Evolutionary conservation across 108 stramenopile species (phyloP).

Genomic region (Fistulifera pelliculosa): DNA sequence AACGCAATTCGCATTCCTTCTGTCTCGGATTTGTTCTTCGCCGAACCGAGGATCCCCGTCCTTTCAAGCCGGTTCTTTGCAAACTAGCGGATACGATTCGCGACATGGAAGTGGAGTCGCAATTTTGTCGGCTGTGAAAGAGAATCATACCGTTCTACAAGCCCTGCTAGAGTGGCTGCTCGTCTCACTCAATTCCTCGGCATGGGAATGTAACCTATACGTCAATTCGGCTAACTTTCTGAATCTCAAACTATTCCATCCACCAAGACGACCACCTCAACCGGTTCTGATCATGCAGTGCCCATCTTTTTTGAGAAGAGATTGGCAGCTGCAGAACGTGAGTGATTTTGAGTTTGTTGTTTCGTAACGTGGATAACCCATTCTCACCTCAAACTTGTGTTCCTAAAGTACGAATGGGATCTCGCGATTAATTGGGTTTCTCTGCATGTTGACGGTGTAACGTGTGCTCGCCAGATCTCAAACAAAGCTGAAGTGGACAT

Average conservation of each 20-base stretch:
- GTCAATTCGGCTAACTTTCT: constrained; percentile 60
- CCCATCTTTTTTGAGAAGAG: constrained; percentile 65
- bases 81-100: constrained; percentile 60
- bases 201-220: constrained; percentile 58
- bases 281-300: constrained; percentile 67
- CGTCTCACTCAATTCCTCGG: constrained; percentile 56
- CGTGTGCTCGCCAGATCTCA: constrained; percentile 68
- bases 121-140: constrained; percentile 36
- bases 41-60: constrained; percentile 54
- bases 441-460: constrained; percentile 83
- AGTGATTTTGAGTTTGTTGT: not conserved
- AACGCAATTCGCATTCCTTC: constrained; percentile 72
- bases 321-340: constrained; percentile 47
- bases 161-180: constrained; percentile 47
- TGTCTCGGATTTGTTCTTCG: constrained; percentile 71
- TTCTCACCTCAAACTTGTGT: not conserved
- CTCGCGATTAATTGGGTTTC: constrained; percentile 84
- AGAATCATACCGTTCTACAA: constrained; percentile 43
- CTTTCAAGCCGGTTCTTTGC: constrained; percentile 54
- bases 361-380: not conserved
- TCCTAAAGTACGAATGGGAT: constrained; percentile 73
- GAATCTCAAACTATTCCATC: constrained; percentile 63
- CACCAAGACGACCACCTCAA: constrained; percentile 52
- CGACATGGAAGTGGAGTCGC: constrained; percentile 67
- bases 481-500: constrained; percentile 77